These are phyloP conservation scores for Roridomyces roridus DNA, from an alignment of 768 basidiomycete genomes.

Conservation along the genomic window DNA sequence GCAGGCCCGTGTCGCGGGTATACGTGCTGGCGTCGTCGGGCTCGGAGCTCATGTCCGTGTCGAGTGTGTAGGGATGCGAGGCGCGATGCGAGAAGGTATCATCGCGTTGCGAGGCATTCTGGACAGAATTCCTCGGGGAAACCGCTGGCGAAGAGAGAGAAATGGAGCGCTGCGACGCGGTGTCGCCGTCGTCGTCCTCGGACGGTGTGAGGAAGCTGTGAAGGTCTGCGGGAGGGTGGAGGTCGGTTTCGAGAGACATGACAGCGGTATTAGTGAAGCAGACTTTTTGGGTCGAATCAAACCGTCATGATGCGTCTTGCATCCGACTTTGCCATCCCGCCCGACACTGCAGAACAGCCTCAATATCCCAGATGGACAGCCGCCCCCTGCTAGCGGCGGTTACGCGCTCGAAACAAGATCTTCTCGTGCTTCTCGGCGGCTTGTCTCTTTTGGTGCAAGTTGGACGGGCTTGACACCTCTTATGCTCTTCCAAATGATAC, in stretches of 20 bases:
- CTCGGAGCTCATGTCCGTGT: slow-evolving; percentile 62
- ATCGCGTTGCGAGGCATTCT: slow-evolving; percentile 29
- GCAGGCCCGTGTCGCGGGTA: slow-evolving; percentile 42
- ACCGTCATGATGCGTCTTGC: neutral
- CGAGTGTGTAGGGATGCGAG: slow-evolving; percentile 53
- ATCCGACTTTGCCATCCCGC: too few relatives aligned
- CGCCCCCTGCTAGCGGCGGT: too few relatives aligned
- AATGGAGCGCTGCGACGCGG: slow-evolving; percentile 80
- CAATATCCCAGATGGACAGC: too few relatives aligned
- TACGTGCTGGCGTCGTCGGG: slow-evolving; percentile 60
- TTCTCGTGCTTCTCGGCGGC: too few relatives aligned
- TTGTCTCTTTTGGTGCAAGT: too few relatives aligned
- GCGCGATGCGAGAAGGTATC: slow-evolving; percentile 44
- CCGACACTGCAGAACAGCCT: too few relatives aligned
- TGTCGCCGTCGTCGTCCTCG: slow-evolving; percentile 70
- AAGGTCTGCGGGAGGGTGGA: slow-evolving; percentile 30
- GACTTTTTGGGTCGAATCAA: slow-evolving; percentile 3
- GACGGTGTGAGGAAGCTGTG: slow-evolving; percentile 38
- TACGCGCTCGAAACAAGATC: too few relatives aligned
- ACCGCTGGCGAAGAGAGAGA: slow-evolving; percentile 69
- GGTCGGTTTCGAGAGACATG: slow-evolving; percentile 23
- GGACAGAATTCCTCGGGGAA: slow-evolving; percentile 53
- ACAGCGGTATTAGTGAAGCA: slow-evolving; percentile 9
- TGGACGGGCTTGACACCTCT: slow-evolving; percentile 53
- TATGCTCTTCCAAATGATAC: too few relatives aligned